phyloP scores from a whole-genome alignment of 345 rosid species.

The Citrus sp. region DNA sequence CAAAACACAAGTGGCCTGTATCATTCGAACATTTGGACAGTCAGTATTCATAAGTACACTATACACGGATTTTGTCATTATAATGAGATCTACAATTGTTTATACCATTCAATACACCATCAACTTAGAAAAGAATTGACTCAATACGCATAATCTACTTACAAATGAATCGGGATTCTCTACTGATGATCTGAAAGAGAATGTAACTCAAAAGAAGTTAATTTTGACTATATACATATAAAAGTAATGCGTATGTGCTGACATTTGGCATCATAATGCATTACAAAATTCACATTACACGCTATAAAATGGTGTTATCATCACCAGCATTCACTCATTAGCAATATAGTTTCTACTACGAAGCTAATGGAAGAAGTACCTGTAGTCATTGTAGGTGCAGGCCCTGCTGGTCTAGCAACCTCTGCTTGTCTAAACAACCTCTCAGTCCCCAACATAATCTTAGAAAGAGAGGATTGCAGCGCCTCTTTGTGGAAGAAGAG shows the following conservation, averaged over 20 bases:
- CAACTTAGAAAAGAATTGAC: too few species aligned
- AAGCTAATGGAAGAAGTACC: not conserved
- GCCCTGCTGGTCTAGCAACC: conserved; percentile 59
- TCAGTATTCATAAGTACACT: not conserved
- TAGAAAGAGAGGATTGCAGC: conserved; percentile 51
- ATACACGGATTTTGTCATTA: not conserved
- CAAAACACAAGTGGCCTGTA: not conserved
- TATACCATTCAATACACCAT: too few species aligned
- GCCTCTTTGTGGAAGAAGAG: conserved; percentile 58
- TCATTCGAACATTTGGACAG: not conserved
- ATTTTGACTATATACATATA: too few species aligned
- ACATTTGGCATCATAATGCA: too few species aligned
- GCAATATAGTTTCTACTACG: not conserved
- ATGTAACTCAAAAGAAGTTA: too few species aligned
- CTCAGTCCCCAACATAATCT: conserved; percentile 34
- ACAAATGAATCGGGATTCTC: too few species aligned
- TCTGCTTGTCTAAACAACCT: conserved; percentile 47
- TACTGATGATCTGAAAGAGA: too few species aligned
- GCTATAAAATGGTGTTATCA: not conserved
- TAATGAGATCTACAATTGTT: not conserved
- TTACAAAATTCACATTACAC: too few species aligned
- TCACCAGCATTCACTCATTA: too few species aligned
- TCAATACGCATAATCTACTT: too few species aligned
- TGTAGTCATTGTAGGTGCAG: conserved; percentile 53
- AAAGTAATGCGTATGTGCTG: too few species aligned